A percentile compares a stretch with the other conserved stretches of the same genome.
Conservation (phyloP, 495 filamentous ascomycete genomes). For the Alectoria sarmentosa region DNA sequence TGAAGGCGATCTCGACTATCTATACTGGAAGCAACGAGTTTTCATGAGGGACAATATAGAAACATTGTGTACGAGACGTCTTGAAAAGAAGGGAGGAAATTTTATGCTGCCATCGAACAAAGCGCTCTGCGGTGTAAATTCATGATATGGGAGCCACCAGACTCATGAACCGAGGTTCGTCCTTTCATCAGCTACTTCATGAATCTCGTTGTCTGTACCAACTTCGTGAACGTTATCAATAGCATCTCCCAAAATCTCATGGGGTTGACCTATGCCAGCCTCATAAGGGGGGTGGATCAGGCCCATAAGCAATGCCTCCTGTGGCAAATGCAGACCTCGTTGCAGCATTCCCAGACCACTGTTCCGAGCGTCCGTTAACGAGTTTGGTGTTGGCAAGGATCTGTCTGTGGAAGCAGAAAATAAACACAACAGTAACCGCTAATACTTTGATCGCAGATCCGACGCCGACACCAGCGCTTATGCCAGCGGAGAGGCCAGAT, state of each 20-base stretch:
- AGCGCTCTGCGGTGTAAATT: background rate
- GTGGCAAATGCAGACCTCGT: background rate
- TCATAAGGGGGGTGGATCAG: background rate
- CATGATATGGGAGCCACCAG: background rate
- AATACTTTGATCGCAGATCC: background rate
- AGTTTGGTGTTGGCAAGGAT: background rate
- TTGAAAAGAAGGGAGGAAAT: too few relatives aligned
- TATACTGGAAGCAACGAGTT: too few relatives aligned
- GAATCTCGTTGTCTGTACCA: background rate
- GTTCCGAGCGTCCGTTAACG: background rate
- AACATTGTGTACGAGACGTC: too few relatives aligned
- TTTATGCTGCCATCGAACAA: too few relatives aligned
- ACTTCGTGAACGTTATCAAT: background rate
- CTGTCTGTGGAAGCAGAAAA: background rate
- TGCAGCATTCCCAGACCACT: background rate
- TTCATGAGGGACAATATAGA: too few relatives aligned
- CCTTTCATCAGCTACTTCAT: background rate
- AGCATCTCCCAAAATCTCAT: background rate
- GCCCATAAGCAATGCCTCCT: background rate
- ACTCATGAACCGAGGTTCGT: background rate
- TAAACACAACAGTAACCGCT: constrained; percentile 1
- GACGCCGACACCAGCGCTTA: constrained; percentile 6
- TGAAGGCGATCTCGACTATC: too few relatives aligned
- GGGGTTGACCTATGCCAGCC: background rate
- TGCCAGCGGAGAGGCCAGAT: background rate